Evolutionary conservation across 768 basidiomycete species (phyloP), one percentile per base, ranked within the genome.

Genomic region (Lactarius trivialis): DNA sequence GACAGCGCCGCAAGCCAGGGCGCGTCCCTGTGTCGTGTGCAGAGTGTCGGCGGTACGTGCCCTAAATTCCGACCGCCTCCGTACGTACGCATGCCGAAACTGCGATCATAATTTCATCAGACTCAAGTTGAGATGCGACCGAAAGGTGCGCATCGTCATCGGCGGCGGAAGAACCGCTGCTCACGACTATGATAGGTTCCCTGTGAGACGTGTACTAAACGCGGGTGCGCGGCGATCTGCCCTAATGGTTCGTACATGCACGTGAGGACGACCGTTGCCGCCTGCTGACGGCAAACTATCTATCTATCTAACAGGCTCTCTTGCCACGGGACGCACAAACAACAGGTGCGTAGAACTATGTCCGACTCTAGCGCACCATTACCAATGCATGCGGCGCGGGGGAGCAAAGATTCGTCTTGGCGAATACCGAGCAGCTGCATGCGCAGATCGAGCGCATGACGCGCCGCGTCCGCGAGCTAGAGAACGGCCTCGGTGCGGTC

Each of bases 161-260:
- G 33, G 50, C 50, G 59, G 28, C 15, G 11, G 43, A 49, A 14
- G 30, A 58, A 37, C 9, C 8, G 33, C 45, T 21, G 21, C 33
- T 49, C 37, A 36, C 28, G 4, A 14, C 7, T 19, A 26, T 4
- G 14, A 19, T 67, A 90, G 87, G 79, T 89, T 36, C 89, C 89
- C 12, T 91, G 89, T 73, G 85, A 86, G 73, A 89, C 84, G 71
- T 91, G 89, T 69, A 81, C 82, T 26, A 85, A 85, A 60, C 78
- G 88, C 68, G 89, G 89, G 36, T 91, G 88, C 68, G 83, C 82
- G 26, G 76, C 82, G 19, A 86, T 91, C 60, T 91, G 89, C 73
- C 89, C 89, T n/a, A 82, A 85, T 60, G 89, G 89, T 85, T 66
- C 50, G 65, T 58, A 26, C 15, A 17, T 17, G 39, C n/a, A n/a